These are phyloP conservation scores for Gnetum montanum DNA, from an alignment of 75 land plant genomes.

Conservation along the genomic window DNA sequence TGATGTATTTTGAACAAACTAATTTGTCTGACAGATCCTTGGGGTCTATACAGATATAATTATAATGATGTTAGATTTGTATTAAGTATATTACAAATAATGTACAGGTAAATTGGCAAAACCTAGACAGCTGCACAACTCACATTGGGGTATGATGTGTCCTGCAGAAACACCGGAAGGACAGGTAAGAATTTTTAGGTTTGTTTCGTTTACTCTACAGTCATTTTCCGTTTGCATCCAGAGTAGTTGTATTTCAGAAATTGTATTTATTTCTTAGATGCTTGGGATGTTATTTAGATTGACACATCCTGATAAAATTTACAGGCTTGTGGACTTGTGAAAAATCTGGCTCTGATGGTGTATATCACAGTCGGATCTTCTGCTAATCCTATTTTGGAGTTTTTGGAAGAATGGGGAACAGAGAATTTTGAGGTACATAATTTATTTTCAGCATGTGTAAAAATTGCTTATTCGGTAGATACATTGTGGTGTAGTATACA, in stretches of 20 bases:
- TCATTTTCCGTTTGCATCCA: background rate
- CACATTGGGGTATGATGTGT: conserved; percentile 99
- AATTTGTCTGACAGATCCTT: too few species aligned
- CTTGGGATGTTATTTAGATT: too few species aligned
- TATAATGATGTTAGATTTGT: too few species aligned
- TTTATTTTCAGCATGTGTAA: background rate
- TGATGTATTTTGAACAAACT: too few species aligned
- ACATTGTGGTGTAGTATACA: background rate
- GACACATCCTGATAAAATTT: too few species aligned
- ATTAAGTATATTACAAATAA: too few species aligned
- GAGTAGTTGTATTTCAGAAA: too few species aligned
- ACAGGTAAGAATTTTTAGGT: conserved; percentile 47
- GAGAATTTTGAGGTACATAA: conserved; percentile 88
- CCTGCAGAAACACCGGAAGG: conserved; percentile 99
- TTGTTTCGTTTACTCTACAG: background rate
- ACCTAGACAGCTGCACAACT: conserved; percentile 97
- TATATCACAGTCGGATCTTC: conserved; percentile 99
- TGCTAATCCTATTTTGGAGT: conserved; percentile 91
- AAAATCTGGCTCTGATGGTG: conserved; percentile 97
- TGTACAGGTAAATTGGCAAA: conserved; percentile 87
- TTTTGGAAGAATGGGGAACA: conserved; percentile 98
- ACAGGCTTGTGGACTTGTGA: conserved; percentile 97
- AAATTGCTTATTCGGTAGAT: background rate
- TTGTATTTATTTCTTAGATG: too few species aligned
- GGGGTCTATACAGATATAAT: too few species aligned